Evolutionary conservation across 2,329 filamentous ascomycete species (phyloP), one percentile per base, ranked within the genome.

Genomic region (Helotiales sp.): DNA sequence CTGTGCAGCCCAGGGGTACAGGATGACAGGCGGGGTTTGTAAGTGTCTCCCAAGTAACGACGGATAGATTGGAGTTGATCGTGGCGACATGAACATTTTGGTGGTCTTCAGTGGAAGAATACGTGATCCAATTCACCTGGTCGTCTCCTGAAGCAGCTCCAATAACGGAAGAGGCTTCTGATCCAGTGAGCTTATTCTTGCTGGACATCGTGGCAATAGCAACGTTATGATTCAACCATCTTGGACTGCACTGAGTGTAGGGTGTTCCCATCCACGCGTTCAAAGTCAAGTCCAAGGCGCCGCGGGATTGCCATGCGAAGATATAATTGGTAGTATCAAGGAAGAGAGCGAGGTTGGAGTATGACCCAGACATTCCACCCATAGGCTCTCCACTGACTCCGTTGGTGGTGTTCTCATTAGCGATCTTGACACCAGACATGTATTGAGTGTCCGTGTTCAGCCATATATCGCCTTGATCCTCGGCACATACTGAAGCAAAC

Each of bases 391-490:
- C 81, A 38, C 75, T 77, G 5, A 70, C 82, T 36, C 83, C 83
- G 66, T 86, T 86, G 59, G 80, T 84, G 22, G 79, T 80, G 62
- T 84, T 81, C 69, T 86, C 83, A 70, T 86, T 86, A 57, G 82
- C 82, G 59, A 87, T 76, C 72, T 86, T 86, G 64, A 81, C 75
- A 29, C 82, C 82, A 40, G 69, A 67, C 84, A 86, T 86, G 25
- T 78, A 78, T 64, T 81, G 80, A 2, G 77, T 79, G 55, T 81
- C 76, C 22, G 82, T 85, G 74, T 87, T 87, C 49, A 86, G 74
- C 83, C 83, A 86, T 71, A 87, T 83, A 40, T 78, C 80, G 22
- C 83, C 84, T 67, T 86, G 83, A 62, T 86, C 84, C 64, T 86
- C 83, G 17, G 83, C 79, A 64, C 83, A 86, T 58, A 86, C 74